Percentiles rank a stretch among this genome's conserved stretches.
Evolutionary conservation across 352 stramenopile species (phyloP).

Genomic region (Peronospora farinosa): DNA sequence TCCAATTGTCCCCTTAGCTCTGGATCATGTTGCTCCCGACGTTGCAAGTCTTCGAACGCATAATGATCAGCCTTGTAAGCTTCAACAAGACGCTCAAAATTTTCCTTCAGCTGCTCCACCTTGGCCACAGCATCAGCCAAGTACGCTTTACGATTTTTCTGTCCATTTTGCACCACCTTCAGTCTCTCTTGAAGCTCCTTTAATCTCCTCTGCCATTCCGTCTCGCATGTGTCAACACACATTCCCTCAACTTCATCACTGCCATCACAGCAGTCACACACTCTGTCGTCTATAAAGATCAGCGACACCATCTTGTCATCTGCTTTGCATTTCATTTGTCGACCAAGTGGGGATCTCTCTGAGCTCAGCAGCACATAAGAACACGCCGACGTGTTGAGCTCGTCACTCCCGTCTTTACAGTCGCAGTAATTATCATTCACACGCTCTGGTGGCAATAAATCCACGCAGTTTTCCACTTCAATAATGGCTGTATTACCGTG

Average conservation of each 20-base stretch:
- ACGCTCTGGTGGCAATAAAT: constrained; percentile 24
- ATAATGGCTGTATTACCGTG: neutral
- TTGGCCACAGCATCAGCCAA: constrained; percentile 16
- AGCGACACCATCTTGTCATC: constrained; percentile 35
- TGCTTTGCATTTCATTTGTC: constrained; percentile 35
- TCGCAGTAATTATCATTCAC: constrained; percentile 94
- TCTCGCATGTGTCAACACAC: constrained; percentile 42
- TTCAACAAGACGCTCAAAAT: constrained; percentile 30
- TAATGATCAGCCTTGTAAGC: constrained; percentile 19
- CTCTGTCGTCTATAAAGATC: constrained; percentile 83
- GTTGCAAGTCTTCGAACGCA: constrained; percentile 27
- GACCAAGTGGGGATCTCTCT: constrained; percentile 3
- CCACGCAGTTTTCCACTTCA: constrained; percentile 24
- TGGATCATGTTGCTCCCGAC: constrained; percentile 19
- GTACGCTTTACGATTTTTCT: constrained; percentile 24
- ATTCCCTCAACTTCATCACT: constrained; percentile 74
- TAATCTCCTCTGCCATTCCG: constrained; percentile 19
- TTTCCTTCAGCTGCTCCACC: constrained; percentile 19
- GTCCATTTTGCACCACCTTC: constrained; percentile 22
- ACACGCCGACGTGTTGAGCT: constrained; percentile 80
- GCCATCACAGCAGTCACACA: constrained; percentile 98
- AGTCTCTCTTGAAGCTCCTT: constrained; percentile 18
- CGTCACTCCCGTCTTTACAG: constrained; percentile 88
- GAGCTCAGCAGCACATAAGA: constrained; percentile 31
- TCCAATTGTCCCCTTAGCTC: constrained; percentile 36